These are phyloP conservation scores for Hydnum rufescens DNA, from an alignment of 768 basidiomycete species.

Conservation along the genomic window DNA sequence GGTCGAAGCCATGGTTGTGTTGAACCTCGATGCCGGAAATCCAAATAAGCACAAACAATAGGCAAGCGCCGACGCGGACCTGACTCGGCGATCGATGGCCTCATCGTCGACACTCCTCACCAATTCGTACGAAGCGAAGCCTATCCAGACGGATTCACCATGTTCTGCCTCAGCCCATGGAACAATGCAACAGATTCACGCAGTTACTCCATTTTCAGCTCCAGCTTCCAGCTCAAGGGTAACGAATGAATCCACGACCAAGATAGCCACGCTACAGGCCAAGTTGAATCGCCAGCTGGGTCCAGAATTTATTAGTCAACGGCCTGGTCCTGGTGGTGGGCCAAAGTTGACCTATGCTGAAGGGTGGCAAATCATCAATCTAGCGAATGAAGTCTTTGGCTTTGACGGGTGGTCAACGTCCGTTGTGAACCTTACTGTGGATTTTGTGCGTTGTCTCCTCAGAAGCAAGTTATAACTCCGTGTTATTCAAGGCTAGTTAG, in stretches of 20 bases:
- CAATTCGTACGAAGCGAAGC: neutral
- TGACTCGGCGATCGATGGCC: neutral
- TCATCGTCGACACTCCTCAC: neutral
- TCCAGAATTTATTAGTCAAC: constrained; percentile 79
- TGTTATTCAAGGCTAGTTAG: no score
- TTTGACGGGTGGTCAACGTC: constrained; percentile 91
- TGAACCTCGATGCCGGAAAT: neutral
- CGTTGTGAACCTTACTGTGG: constrained; percentile 47
- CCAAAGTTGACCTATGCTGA: constrained; percentile 85
- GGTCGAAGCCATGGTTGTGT: no score
- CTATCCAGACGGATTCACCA: neutral
- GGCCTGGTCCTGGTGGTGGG: constrained; percentile 67
- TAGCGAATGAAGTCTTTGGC: constrained; percentile 96
- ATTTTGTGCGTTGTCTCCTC: constrained; percentile 13
- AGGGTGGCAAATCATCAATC: constrained; percentile 94
- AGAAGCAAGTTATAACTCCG: neutral
- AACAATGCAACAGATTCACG: no score
- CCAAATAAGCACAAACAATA: neutral
- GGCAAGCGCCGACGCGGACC: neutral
- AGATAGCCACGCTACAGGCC: constrained; percentile 53
- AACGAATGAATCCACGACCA: constrained; percentile 31
- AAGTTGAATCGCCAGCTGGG: constrained; percentile 79
- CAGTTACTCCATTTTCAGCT: neutral
- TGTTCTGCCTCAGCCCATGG: neutral
- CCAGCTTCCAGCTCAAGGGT: neutral